Evolutionary conservation across 352 stramenopile species (phyloP).

Genomic region (Globisporangium viniferum): DNA sequence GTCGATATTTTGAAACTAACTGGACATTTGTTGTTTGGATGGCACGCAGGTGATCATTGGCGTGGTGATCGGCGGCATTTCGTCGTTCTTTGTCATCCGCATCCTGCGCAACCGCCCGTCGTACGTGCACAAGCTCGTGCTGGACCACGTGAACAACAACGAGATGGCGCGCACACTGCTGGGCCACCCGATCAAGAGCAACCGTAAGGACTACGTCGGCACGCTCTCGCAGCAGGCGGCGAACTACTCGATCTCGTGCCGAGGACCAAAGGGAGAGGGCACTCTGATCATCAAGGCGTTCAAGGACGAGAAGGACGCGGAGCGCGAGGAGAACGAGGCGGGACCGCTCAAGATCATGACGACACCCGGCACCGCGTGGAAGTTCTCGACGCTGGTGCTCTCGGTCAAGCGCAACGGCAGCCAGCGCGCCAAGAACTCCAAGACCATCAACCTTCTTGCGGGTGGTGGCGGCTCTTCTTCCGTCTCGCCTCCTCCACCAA

Average conservation of each 20-base stretch:
- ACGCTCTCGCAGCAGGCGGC: slow-evolving; percentile 50
- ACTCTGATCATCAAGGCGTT: slow-evolving; percentile 75
- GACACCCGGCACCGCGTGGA: slow-evolving; percentile 67
- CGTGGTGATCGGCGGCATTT: slow-evolving; percentile 60
- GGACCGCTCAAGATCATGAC: slow-evolving; percentile 33
- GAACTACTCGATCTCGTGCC: slow-evolving; percentile 73
- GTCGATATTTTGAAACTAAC: neutral
- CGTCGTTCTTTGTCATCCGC: slow-evolving; percentile 70
- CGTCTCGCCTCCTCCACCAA: neutral
- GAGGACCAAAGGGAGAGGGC: slow-evolving; percentile 58
- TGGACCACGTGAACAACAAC: slow-evolving; percentile 76
- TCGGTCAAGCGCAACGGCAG: slow-evolving; percentile 59
- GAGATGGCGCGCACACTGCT: slow-evolving; percentile 52
- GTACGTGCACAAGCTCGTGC: slow-evolving; percentile 78
- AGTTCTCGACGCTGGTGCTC: slow-evolving; percentile 72
- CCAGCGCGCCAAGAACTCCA: slow-evolving; percentile 53
- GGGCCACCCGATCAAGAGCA: slow-evolving; percentile 69
- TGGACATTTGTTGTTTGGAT: no score
- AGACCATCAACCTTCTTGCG: slow-evolving; percentile 57
- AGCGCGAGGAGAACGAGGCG: slow-evolving; percentile 7
- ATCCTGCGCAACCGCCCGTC: slow-evolving; percentile 74
- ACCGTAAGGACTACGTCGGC: slow-evolving; percentile 64
- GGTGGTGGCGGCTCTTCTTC: neutral
- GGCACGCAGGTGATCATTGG: slow-evolving; percentile 32
- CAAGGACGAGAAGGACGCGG: slow-evolving; percentile 39